These are phyloP conservation scores for Heterobasidion parviporum DNA, from an alignment of 1,284 basidiomycete genomes.

Conservation along the genomic window DNA sequence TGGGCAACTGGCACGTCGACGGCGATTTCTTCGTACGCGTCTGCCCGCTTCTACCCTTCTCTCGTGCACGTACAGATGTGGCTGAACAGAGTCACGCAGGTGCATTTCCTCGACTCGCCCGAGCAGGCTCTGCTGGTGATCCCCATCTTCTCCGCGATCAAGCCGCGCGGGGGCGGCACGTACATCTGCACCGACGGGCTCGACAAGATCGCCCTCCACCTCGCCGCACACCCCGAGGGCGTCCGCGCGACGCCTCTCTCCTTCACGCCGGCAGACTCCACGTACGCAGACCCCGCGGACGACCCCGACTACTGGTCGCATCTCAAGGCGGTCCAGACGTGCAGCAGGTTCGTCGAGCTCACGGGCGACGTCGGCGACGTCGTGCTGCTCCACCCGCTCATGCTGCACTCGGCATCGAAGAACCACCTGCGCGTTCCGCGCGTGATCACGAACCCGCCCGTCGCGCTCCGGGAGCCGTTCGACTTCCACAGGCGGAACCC, in stretches of 20 bases:
- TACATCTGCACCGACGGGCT: slow-evolving; percentile 50
- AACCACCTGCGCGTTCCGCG: slow-evolving; percentile 45
- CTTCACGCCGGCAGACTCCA: slow-evolving; percentile 37
- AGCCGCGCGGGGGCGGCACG: slow-evolving; percentile 44
- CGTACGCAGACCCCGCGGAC: slow-evolving; percentile 23
- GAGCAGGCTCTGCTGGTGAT: slow-evolving; percentile 55
- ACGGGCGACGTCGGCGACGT: slow-evolving; percentile 53
- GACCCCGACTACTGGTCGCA: slow-evolving; percentile 38
- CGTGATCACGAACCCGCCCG: slow-evolving; percentile 57
- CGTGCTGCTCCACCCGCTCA: slow-evolving; percentile 53
- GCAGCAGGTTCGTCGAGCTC: slow-evolving; percentile 45
- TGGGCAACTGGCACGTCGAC: slow-evolving; percentile 59
- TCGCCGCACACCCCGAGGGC: slow-evolving; percentile 47
- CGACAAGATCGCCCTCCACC: slow-evolving; percentile 40
- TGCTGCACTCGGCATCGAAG: slow-evolving; percentile 56
- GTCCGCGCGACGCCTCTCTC: slow-evolving; percentile 36
- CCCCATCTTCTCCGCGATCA: slow-evolving; percentile 48
- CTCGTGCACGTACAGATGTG: neutral
- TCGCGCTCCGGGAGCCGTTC: slow-evolving; percentile 44
- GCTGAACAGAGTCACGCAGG: slow-evolving; percentile 17
- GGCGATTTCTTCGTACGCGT: slow-evolving; percentile 51
- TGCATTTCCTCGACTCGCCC: slow-evolving; percentile 55
- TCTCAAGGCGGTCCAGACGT: slow-evolving; percentile 30
- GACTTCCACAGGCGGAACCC: slow-evolving; percentile 37
- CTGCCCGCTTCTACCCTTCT: neutral